A percentile compares a stretch with the other conserved stretches of the same genome.
Evolutionary conservation across 2,329 filamentous ascomycete species (phyloP).

Genomic region (Aspergillus melleus): DNA sequence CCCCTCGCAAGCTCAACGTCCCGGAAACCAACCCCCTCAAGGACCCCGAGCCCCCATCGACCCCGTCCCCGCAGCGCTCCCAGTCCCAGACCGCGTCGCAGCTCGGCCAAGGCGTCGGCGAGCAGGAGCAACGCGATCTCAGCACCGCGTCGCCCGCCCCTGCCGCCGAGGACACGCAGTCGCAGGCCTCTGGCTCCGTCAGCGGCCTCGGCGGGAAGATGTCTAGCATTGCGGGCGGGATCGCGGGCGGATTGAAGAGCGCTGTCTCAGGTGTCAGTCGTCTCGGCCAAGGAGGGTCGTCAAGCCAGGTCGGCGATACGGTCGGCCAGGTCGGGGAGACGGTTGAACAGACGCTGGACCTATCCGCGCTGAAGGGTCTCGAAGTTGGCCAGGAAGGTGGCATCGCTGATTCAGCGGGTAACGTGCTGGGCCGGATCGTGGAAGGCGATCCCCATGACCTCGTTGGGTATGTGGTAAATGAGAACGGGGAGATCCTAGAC

Average conservation of each 20-base stretch:
- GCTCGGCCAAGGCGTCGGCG: neutral
- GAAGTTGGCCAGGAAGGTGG: conserved; percentile 39
- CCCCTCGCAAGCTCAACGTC: neutral
- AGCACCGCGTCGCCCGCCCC: conserved; percentile 14
- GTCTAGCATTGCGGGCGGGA: conserved; percentile 18
- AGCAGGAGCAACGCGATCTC: conserved; percentile 25
- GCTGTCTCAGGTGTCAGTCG: conserved; percentile 9
- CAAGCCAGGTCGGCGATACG: neutral
- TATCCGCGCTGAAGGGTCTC: conserved; percentile 42
- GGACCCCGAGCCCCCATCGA: neutral
- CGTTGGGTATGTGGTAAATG: conserved; percentile 42
- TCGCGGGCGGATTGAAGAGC: conserved; percentile 20
- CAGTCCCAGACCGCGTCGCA: neutral
- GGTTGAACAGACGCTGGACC: conserved; percentile 19
- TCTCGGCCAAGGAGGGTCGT: too few relatives aligned
- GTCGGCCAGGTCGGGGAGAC: conserved; percentile 22
- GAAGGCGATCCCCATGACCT: conserved; percentile 45
- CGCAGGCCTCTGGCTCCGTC: conserved; percentile 31
- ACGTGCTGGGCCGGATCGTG: conserved; percentile 38
- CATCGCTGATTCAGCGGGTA: conserved; percentile 37
- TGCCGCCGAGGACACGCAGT: conserved; percentile 20
- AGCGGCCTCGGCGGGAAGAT: conserved; percentile 16
- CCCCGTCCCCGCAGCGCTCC: neutral
- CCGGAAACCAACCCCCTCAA: neutral
- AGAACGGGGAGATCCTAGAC: conserved; percentile 35